Conservation (phyloP, 2,329 filamentous ascomycete genomes). For the Cladosporium sp. region DNA sequence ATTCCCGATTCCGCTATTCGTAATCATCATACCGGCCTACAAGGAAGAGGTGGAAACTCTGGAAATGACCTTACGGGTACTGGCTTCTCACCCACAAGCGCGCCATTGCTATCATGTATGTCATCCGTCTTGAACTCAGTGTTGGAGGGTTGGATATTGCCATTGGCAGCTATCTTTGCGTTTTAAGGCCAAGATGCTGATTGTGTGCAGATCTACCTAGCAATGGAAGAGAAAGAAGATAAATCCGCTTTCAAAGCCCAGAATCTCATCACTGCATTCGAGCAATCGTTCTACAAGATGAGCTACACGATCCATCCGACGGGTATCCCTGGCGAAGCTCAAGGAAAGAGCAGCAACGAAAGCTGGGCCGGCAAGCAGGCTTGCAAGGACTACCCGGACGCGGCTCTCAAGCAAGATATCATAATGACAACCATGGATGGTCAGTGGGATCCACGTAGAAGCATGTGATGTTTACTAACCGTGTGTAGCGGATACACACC, state of each 20-base stretch:
- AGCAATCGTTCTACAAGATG: constrained; percentile 66
- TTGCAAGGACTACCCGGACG: constrained; percentile 60
- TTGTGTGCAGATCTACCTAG: constrained; percentile 63
- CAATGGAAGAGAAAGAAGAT: constrained; percentile 70
- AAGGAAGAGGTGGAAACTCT: constrained; percentile 71
- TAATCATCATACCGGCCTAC: constrained; percentile 71
- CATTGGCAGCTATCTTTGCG: not conserved
- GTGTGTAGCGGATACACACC: constrained; percentile 66
- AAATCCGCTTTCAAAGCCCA: constrained; percentile 64
- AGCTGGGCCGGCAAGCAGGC: constrained; percentile 69
- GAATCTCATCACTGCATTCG: constrained; percentile 63
- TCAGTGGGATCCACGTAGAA: constrained; percentile 45
- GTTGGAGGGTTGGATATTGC: not conserved
- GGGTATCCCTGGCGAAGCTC: constrained; percentile 67
- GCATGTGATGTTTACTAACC: constrained; percentile 1
- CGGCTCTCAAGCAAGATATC: constrained; percentile 58
- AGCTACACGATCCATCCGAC: constrained; percentile 68
- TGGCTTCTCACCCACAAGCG: constrained; percentile 68
- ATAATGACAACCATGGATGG: constrained; percentile 73
- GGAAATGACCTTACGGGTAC: constrained; percentile 67
- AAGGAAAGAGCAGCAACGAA: constrained; percentile 75
- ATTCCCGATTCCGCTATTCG: constrained; percentile 54
- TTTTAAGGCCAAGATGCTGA: constrained; percentile 22
- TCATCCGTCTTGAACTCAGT: constrained; percentile 28
- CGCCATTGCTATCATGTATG: constrained; percentile 68